These are phyloP conservation scores for Candida koratica DNA, from an alignment of 805 yeast species.

Conservation along the genomic window DNA sequence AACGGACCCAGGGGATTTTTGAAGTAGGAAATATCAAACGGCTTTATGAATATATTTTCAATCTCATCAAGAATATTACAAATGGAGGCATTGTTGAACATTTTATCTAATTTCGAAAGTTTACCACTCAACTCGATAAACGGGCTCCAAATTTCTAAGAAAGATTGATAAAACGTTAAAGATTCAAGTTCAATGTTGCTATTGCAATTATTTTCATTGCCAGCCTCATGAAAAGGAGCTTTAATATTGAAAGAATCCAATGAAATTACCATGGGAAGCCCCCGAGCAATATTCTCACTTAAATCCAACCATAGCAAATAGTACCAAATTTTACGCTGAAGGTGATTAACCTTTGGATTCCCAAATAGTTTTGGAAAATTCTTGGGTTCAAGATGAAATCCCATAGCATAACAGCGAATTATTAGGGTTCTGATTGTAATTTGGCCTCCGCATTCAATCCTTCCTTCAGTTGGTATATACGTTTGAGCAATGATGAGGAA, in stretches of 20 bases:
- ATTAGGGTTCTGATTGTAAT: not conserved
- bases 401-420: not conserved
- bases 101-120: not conserved
- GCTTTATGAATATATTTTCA: slow-evolving; percentile 1
- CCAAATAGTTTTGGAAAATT: slow-evolving; percentile 1
- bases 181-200: not conserved
- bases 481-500: not conserved
- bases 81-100: not conserved
- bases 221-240: slow-evolving; percentile 1
- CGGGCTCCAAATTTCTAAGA: slow-evolving; percentile 2
- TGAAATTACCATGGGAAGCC: not conserved
- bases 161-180: not conserved
- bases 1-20: not conserved
- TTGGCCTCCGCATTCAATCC: slow-evolving; percentile 2
- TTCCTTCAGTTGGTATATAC: slow-evolving; percentile 4
- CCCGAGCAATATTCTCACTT: not conserved
- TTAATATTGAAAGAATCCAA: not conserved
- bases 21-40: not conserved
- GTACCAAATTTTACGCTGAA: slow-evolving; percentile 9
- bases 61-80: not conserved
- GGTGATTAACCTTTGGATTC: slow-evolving; percentile 1
- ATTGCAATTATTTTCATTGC: slow-evolving; percentile 5
- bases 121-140: slow-evolving; percentile 1
- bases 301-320: slow-evolving; percentile 5
- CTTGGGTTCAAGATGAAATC: slow-evolving; percentile 7